Percentiles rank a stretch among this genome's conserved stretches.
Evolutionary conservation across 257 asterid genomes (phyloP).

Genomic region (Echium plantagineum): DNA sequence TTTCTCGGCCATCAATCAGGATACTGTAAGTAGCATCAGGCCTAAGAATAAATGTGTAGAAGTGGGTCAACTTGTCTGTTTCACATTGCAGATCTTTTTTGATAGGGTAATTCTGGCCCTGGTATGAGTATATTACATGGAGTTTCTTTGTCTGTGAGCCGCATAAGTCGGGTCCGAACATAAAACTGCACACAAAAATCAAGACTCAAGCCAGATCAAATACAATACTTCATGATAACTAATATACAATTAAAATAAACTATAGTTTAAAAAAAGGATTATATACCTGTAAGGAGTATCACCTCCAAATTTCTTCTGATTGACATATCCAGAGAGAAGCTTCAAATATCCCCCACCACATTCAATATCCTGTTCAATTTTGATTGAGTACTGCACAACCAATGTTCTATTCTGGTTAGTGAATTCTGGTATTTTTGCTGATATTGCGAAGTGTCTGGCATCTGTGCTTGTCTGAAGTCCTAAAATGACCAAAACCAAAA

Average conservation of each 20-base stretch:
- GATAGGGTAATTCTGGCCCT: conserved; percentile 78
- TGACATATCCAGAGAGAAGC: conserved; percentile 85
- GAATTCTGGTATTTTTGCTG: conserved; percentile 90
- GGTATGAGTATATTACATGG: conserved; percentile 68
- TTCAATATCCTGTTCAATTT: conserved; percentile 89
- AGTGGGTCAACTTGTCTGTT: conserved; percentile 82
- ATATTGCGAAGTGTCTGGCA: conserved; percentile 68
- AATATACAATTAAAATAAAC: background rate
- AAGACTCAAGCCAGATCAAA: conserved; percentile 2
- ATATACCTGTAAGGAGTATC: conserved; percentile 95
- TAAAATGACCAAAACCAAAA: background rate
- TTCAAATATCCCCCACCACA: conserved; percentile 96
- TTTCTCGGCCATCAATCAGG: conserved; percentile 76
- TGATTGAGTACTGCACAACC: conserved; percentile 82
- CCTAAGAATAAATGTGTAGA: conserved; percentile 77
- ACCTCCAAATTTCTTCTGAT: conserved; percentile 96
- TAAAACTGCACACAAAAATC: conserved; percentile 38
- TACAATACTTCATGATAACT: background rate
- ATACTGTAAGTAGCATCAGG: conserved; percentile 83
- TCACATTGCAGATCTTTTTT: conserved; percentile 89
- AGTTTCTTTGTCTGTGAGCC: conserved; percentile 91
- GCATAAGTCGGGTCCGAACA: conserved; percentile 98
- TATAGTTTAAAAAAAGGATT: background rate
- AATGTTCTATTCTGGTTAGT: conserved; percentile 83
- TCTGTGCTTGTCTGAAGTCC: background rate